Evolutionary conservation across 2,329 filamentous ascomycete species (phyloP), one percentile per base, ranked within the genome.

Genomic region (Alternaria sp.): DNA sequence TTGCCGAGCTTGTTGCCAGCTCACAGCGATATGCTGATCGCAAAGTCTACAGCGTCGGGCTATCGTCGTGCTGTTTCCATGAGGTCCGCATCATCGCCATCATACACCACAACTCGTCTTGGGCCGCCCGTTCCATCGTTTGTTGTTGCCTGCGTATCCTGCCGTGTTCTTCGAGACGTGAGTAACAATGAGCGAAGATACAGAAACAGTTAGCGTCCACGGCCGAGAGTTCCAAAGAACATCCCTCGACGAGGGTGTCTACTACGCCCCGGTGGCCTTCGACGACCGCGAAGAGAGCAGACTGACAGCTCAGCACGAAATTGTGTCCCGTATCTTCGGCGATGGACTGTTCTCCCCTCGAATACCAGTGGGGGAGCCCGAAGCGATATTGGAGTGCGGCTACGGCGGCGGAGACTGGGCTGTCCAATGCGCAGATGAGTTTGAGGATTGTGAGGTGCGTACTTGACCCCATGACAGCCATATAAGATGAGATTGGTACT

Each of bases 351-450:
- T 75, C 44, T 76, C 78, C 54, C 70, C 75, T 26, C 65, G 64
- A 9, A 69, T 81, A 28, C 60, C 70, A 9, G 65, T 73, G 6
- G 46, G 15, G 21, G 56, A 77, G 18, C 80, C 80, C 12, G 58
- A 37, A 11, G 76, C 71, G n/a, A 70, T 81, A 41, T 64, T 82
- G 18, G 80, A 82, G 9, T 81, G 78, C 58, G 80, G 80, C 6
- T 81, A 81, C 66, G 80, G 80, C 28, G 71, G 72, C 33, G 79
- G 78, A 1, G 71, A 78, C 49, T 82, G 79, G 79, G 75, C 73
- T 5, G 70, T 79, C 10, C 72, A 77, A 26, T 73, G 79, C 56
- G 79, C 79, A 3, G 76, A 80, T 63, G 73, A 75, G 18, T 81
- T 74, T 58, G 75, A 75, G 21, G 71, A 81, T 50, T 77, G 78